Evolutionary conservation across 2,329 filamentous ascomycete genomes (phyloP).

Genomic region (Saccharata proteae): DNA sequence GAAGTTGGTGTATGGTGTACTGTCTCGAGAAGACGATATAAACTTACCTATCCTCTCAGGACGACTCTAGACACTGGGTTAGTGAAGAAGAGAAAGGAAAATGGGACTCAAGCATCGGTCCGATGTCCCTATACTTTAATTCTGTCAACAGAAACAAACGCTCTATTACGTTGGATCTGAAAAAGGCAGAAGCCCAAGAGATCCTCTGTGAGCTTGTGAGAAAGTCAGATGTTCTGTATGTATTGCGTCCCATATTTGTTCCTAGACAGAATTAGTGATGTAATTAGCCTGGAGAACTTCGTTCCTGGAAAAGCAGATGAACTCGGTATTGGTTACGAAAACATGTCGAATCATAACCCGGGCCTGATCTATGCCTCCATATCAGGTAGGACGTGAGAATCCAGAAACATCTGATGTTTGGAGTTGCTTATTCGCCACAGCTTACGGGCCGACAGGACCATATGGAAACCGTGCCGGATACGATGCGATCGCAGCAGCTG

Average conservation of each 20-base stretch:
- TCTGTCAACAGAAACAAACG: constrained; percentile 35
- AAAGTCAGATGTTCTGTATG: constrained; percentile 24
- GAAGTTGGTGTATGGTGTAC: constrained; percentile 7
- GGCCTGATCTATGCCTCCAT: constrained; percentile 32
- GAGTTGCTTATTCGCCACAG: constrained; percentile 17
- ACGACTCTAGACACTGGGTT: constrained; percentile 23
- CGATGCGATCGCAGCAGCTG: constrained; percentile 33
- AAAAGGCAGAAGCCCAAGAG: constrained; percentile 23
- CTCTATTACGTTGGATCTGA: constrained; percentile 27
- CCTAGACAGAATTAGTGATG: no score
- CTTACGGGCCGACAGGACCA: constrained; percentile 31
- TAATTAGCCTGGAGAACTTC: constrained; percentile 30
- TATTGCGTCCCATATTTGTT: no score
- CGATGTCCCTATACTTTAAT: constrained; percentile 32
- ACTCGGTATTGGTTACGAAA: constrained; percentile 29
- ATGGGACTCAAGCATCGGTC: constrained; percentile 15
- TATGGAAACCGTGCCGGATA: constrained; percentile 33
- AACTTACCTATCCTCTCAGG: constrained; percentile 4
- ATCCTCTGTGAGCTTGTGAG: constrained; percentile 14
- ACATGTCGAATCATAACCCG: constrained; percentile 24
- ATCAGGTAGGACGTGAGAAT: constrained; percentile 18
- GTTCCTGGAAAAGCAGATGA: constrained; percentile 31
- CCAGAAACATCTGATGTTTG: constrained; percentile 25
- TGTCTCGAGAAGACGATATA: not conserved
- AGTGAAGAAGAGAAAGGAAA: constrained; percentile 17